Percentiles rank a stretch among this genome's conserved stretches.
These are phyloP conservation scores for Sergeia podlipaevii DNA, from an alignment of 208 protist species.

Conservation along the genomic window DNA sequence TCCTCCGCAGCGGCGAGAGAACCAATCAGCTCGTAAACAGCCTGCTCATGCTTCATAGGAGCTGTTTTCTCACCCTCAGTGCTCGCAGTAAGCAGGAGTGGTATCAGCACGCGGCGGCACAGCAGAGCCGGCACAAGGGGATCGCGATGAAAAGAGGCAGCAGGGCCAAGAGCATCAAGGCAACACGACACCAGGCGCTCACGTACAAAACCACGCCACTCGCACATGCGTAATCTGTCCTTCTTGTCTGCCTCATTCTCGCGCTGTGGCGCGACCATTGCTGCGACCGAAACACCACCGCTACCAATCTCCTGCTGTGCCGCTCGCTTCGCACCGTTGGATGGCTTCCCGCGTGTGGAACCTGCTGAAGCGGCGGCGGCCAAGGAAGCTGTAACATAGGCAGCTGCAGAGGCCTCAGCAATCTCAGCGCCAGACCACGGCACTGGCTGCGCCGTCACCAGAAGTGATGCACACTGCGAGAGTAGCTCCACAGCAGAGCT, in stretches of 20 bases:
- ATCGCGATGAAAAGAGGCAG: constrained; percentile 12
- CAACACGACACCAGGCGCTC: neutral
- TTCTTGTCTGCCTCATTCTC: neutral
- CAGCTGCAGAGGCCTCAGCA: constrained; percentile 6
- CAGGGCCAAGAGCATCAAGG: constrained; percentile 5
- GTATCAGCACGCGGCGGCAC: constrained; percentile 70
- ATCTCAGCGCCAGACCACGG: constrained; percentile 3
- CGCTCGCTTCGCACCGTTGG: neutral
- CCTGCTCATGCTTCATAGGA: constrained; percentile 9
- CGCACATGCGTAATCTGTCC: neutral
- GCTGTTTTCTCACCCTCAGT: neutral
- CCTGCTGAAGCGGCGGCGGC: constrained; percentile 6
- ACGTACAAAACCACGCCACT: neutral
- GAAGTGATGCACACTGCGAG: constrained; percentile 16
- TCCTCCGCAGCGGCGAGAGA: constrained; percentile 10
- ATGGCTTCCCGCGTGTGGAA: neutral
- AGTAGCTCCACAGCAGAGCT: constrained; percentile 36
- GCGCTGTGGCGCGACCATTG: neutral
- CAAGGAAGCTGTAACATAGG: constrained; percentile 12
- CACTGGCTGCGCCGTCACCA: constrained; percentile 1
- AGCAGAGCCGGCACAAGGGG: constrained; percentile 30
- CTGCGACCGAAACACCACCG: too few species aligned
- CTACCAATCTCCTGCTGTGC: neutral
- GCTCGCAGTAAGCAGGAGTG: constrained; percentile 36
- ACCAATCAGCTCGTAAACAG: constrained; percentile 13